Percentiles rank a stretch among this genome's conserved stretches.
These are phyloP conservation scores for Globisporangium nunn DNA, from an alignment of 352 stramenopile species.

Conservation along the genomic window DNA sequence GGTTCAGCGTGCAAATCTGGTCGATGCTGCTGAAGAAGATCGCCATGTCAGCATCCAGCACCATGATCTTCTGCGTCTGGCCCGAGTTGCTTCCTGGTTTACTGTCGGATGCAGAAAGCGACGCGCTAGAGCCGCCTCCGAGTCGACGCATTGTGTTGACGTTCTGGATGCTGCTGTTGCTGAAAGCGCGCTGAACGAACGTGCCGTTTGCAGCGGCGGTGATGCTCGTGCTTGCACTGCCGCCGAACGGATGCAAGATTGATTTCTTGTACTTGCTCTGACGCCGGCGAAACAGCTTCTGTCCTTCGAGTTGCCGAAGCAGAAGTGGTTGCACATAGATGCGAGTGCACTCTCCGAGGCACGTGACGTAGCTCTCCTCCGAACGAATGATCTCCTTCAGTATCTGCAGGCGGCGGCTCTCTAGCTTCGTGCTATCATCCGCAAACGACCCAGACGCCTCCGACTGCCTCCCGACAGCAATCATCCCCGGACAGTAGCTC, in stretches of 20 bases:
- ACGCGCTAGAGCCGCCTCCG: slow-evolving; percentile 11
- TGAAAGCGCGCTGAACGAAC: slow-evolving; percentile 27
- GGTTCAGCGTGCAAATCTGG: slow-evolving; percentile 84
- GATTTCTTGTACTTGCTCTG: slow-evolving; percentile 65
- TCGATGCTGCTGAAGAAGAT: slow-evolving; percentile 88
- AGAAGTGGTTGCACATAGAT: slow-evolving; percentile 79
- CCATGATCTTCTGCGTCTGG: slow-evolving; percentile 35
- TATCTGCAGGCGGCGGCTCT: slow-evolving; percentile 64
- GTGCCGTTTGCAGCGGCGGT: slow-evolving; percentile 20
- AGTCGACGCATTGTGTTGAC: slow-evolving; percentile 26
- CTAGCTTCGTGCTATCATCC: slow-evolving; percentile 46
- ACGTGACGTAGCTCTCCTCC: slow-evolving; percentile 80
- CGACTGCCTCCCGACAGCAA: slow-evolving; percentile 8
- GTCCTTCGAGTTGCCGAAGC: slow-evolving; percentile 70
- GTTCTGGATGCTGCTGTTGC: slow-evolving; percentile 38
- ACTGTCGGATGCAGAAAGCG: slow-evolving; percentile 13
- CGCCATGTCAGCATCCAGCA: slow-evolving; percentile 78
- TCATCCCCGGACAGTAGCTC: slow-evolving; percentile 26
- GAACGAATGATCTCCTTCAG: slow-evolving; percentile 81
- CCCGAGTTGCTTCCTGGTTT: slow-evolving; percentile 8
- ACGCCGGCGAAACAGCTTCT: slow-evolving; percentile 50
- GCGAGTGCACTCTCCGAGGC: slow-evolving; percentile 76
- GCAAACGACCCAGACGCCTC: slow-evolving; percentile 23
- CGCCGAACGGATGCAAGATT: slow-evolving; percentile 41
- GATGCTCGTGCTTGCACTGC: slow-evolving; percentile 27